Evolutionary conservation across 805 yeast species (phyloP).

Genomic region (Kuraishia borneana): DNA sequence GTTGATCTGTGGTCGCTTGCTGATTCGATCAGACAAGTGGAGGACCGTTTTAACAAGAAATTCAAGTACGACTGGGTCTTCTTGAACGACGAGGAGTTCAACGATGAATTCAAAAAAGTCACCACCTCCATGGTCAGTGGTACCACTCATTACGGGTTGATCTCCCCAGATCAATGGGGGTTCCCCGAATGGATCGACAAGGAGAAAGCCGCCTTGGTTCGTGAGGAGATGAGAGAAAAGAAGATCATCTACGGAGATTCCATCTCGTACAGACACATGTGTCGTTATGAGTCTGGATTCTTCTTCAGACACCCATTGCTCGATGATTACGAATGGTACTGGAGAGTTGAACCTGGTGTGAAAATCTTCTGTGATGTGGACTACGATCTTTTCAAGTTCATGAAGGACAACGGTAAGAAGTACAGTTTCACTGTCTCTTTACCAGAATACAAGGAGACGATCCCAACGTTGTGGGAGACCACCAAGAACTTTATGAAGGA

Average conservation of each 20-base stretch:
- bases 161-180: constrained; percentile 83
- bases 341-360: constrained; percentile 91
- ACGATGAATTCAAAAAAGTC: constrained; percentile 64
- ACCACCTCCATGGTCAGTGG: constrained; percentile 70
- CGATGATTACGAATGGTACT: constrained; percentile 76
- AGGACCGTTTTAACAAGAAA: constrained; percentile 78
- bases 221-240: constrained; percentile 39
- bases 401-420: constrained; percentile 64
- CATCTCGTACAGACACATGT: constrained; percentile 77
- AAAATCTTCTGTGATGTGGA: constrained; percentile 73
- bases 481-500: constrained; percentile 49
- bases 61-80: constrained; percentile 93
- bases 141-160: constrained; percentile 60
- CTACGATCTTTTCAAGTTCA: constrained; percentile 71
- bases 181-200: constrained; percentile 78
- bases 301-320: constrained; percentile 71
- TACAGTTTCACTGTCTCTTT: constrained; percentile 74
- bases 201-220: constrained; percentile 46
- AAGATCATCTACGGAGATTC: constrained; percentile 56
- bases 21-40: constrained; percentile 63
- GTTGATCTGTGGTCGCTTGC: constrained; percentile 52
- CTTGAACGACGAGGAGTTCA: constrained; percentile 77
- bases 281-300: constrained; percentile 85
- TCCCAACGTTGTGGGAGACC: constrained; percentile 66
- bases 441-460: constrained; percentile 64